phyloP scores from a whole-genome alignment of 2,329 filamentous ascomycete species.

The Emmonsiellopsis sp. region DNA sequence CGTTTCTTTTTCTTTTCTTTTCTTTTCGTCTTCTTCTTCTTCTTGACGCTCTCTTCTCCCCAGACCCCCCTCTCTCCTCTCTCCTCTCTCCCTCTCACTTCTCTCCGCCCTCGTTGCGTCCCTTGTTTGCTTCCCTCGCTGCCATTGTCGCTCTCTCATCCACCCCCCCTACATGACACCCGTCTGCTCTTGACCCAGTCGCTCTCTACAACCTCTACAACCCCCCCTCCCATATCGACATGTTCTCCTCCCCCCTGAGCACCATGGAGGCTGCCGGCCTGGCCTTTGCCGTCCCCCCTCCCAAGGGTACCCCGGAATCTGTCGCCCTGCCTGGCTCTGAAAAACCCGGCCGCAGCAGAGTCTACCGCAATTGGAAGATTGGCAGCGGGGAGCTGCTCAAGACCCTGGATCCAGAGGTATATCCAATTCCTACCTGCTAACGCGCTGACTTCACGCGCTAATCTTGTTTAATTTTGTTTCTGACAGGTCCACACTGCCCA shows the following conservation, averaged over 20 bases:
- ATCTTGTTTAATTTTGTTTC: not conserved
- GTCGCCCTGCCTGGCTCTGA: conserved; percentile 67
- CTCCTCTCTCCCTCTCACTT: not conserved
- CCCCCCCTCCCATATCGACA: not conserved
- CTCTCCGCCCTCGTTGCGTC: not conserved
- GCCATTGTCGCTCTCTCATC: not conserved
- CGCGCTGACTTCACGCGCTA: not conserved
- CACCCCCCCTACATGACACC: not conserved
- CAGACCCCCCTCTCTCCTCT: not conserved
- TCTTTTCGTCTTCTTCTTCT: not conserved
- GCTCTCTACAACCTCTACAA: not conserved
- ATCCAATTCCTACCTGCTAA: conserved; percentile 10
- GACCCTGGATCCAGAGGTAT: conserved; percentile 59
- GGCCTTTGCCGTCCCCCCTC: conserved; percentile 41
- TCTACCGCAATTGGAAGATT: conserved; percentile 79
- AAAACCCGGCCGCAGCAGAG: conserved; percentile 57
- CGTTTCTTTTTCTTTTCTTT: not conserved
- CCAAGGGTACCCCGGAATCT: conserved; percentile 67
- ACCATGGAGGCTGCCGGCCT: conserved; percentile 2
- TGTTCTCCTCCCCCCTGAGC: conserved; percentile 8
- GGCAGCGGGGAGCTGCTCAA: conserved; percentile 58
- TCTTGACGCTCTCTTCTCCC: not conserved
- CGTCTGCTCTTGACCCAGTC: not conserved
- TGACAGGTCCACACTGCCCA: conserved; percentile 56
- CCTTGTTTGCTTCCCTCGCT: not conserved